phyloP scores from a whole-genome alignment of 2,329 filamentous ascomycete genomes.

The Cryphonectria carpinicola region DNA sequence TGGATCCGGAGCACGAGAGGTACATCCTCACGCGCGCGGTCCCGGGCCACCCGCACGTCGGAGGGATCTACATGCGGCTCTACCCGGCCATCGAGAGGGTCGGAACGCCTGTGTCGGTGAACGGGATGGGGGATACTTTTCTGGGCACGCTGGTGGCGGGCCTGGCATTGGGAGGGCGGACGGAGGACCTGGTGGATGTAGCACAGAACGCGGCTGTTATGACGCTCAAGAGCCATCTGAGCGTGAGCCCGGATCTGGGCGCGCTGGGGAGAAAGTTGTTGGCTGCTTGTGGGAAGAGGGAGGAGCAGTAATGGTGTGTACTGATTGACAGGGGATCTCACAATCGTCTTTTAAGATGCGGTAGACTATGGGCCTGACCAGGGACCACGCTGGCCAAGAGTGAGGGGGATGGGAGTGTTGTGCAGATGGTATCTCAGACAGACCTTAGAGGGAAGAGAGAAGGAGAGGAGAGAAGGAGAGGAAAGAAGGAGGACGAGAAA shows the following conservation, averaged over 20 bases:
- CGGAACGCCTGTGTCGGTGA: slow-evolving; percentile 80
- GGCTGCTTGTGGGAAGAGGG: slow-evolving; percentile 48
- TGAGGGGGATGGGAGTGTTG: too few species aligned
- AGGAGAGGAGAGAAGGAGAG: too few species aligned
- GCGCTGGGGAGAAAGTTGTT: slow-evolving; percentile 48
- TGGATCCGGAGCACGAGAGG: slow-evolving; percentile 61
- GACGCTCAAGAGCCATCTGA: slow-evolving; percentile 75
- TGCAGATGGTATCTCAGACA: too few species aligned
- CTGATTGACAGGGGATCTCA: background rate
- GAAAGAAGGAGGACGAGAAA: too few species aligned
- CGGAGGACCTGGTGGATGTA: slow-evolving; percentile 70
- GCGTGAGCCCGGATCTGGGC: slow-evolving; percentile 66
- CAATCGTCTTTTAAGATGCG: too few species aligned
- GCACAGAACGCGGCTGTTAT: slow-evolving; percentile 82
- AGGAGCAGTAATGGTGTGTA: background rate
- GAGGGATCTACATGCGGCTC: slow-evolving; percentile 81
- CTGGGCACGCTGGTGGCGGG: slow-evolving; percentile 83
- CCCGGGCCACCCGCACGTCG: slow-evolving; percentile 56
- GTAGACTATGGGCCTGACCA: too few species aligned
- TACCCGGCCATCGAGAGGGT: slow-evolving; percentile 71
- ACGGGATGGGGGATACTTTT: slow-evolving; percentile 93
- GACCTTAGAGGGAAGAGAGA: too few species aligned
- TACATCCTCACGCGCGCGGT: slow-evolving; percentile 72
- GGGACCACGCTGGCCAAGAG: too few species aligned
- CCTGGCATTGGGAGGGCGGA: slow-evolving; percentile 61